Conservation (phyloP, 1,139 yeast genomes). For the Trichomonascaceae sp. region DNA sequence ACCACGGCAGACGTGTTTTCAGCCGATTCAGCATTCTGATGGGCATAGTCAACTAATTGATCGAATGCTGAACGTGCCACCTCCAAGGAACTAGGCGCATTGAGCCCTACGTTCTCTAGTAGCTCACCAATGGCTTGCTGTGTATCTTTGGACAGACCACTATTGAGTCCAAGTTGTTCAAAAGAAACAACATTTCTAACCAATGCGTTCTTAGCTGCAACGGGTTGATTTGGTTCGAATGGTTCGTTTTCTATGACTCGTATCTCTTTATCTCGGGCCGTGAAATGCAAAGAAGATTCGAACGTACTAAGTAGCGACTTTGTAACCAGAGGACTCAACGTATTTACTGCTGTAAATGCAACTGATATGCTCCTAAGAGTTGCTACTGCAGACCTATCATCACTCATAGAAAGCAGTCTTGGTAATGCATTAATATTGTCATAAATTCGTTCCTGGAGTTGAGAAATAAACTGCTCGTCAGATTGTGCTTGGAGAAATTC, state of each 20-base stretch:
- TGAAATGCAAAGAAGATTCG: neutral
- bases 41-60: neutral
- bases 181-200: neutral
- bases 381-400: slow-evolving; percentile 17
- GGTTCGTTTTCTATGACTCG: neutral
- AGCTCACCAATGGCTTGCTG: slow-evolving; percentile 1
- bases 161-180: slow-evolving; percentile 4
- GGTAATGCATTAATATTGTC: slow-evolving; percentile 31
- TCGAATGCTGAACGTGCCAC: neutral
- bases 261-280: slow-evolving; percentile 1
- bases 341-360: neutral
- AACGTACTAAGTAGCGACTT: neutral
- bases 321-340: neutral
- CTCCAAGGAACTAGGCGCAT: neutral
- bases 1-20: neutral
- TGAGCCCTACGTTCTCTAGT: slow-evolving; percentile 2
- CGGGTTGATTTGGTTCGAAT: neutral
- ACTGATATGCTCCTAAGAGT: slow-evolving; percentile 1
- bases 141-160: neutral
- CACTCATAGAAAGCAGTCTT: slow-evolving; percentile 25
- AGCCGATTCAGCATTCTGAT: neutral
- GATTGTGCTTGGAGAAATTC: slow-evolving; percentile 20
- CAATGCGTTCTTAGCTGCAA: neutral
- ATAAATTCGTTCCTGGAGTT: slow-evolving; percentile 22
- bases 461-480: slow-evolving; percentile 17